Evolutionary conservation across 768 basidiomycete species (phyloP).

Genomic region (Cyathus striatus): DNA sequence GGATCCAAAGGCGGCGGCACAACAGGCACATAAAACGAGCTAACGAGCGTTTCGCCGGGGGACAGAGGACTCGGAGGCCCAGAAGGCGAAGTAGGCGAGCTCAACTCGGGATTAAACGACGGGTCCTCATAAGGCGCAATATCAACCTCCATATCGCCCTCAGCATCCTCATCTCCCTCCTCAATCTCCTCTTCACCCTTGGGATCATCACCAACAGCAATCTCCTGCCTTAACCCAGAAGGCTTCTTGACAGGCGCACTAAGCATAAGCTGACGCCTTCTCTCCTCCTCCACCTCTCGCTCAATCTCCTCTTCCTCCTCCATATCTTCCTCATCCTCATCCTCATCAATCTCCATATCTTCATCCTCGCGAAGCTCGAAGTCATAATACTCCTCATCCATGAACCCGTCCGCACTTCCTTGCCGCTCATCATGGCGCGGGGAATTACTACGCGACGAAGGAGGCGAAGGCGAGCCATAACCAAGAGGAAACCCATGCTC

Average conservation of each 20-base stretch:
- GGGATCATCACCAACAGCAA: conserved; percentile 1
- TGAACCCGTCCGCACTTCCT: conserved; percentile 9
- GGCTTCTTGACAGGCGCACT: not conserved
- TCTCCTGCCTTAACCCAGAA: not conserved
- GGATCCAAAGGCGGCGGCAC: not conserved
- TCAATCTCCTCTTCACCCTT: conserved; percentile 6
- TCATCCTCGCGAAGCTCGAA: conserved; percentile 13
- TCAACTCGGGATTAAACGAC: conserved; percentile 31
- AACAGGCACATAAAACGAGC: conserved; percentile 8
- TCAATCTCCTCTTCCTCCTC: conserved; percentile 8
- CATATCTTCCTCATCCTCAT: conserved; percentile 10
- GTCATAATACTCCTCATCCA: conserved; percentile 16
- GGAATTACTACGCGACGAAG: not conserved
- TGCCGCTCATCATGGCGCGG: too few relatives aligned
- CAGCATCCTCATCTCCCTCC: conserved; percentile 15
- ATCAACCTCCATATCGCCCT: conserved; percentile 27
- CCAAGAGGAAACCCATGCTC: conserved; percentile 11
- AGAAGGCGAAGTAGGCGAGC: conserved; percentile 14
- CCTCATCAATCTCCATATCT: conserved; percentile 12
- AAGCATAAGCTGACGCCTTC: not conserved
- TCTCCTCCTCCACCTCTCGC: not conserved
- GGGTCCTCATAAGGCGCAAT: conserved; percentile 29
- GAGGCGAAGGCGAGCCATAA: not conserved
- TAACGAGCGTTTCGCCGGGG: conserved; percentile 5
- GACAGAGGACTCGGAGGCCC: conserved; percentile 10